Evolutionary conservation across 495 filamentous ascomycete genomes (phyloP), one percentile per base, ranked within the genome.

Genomic region (Beverwykella pulmonaria): DNA sequence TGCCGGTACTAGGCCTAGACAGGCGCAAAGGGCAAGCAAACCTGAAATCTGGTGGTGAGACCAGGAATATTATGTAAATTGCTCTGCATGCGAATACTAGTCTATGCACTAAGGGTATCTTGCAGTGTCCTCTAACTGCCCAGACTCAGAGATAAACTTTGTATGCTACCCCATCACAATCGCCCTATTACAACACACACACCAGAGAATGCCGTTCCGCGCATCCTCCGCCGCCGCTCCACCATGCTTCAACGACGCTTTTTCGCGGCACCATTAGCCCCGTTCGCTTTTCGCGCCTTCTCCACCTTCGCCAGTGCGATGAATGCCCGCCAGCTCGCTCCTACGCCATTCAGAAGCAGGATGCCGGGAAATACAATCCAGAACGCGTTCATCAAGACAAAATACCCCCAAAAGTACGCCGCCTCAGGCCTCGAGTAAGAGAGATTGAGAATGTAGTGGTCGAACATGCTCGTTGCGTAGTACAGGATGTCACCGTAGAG

Each of bases 371-470:
- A 83, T 15, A 94, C 80, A 34, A 88, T 91, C 92, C 92, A 97
- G 56, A 92, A 89, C 50, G 86, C 80, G 73, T 97, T 97, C 84
- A 96, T 88, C 19, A 89, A 82, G 22, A 92, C 84, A 72, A 90
- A 97, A 74, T 97, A 97, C 15, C 87, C 76, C 91, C 92, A 97
- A 74, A 90, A 96, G 73, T 95, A 97, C 63, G 87, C 82, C 4
- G 80, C 73, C 76, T 96, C 92, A 3, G 92, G 90, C 61, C 92
- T 81, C 68, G 86, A 90, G 74, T 92, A 90, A 4, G 81, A 79
- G 5, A 81, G 68, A 0, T 82, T 82, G 41, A 81, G 78, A 67
- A 82, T 78, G 67, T 81, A 84, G 65, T 86, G 78, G 60, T 92
- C 89, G 68, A 86, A 87, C 71, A 87, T 78, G 76, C 88, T 90